These are phyloP conservation scores for Aspergillus fumigatus DNA, from an alignment of 2,329 filamentous ascomycete genomes.

Conservation along the genomic window DNA sequence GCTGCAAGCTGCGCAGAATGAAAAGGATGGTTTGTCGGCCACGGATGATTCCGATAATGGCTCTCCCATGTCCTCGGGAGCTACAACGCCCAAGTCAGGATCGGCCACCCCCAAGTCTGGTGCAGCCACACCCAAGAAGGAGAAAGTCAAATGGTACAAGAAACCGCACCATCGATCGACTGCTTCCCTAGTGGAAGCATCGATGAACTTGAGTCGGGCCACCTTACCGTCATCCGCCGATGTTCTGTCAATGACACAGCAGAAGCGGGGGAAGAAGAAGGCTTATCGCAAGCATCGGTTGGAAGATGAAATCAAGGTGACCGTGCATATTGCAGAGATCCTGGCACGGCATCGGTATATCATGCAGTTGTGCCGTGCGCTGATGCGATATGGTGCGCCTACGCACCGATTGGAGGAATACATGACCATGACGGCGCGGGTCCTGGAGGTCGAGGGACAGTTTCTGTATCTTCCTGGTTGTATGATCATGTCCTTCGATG, in stretches of 20 bases:
- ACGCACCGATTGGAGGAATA: slow-evolving; percentile 87
- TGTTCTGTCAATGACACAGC: slow-evolving; percentile 17
- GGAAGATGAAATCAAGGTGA: slow-evolving; percentile 52
- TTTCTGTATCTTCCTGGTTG: slow-evolving; percentile 66
- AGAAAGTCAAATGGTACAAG: slow-evolving; percentile 42
- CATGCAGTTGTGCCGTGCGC: slow-evolving; percentile 73
- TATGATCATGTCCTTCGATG: slow-evolving; percentile 64
- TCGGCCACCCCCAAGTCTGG: slow-evolving; percentile 25
- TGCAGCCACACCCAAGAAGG: slow-evolving; percentile 30
- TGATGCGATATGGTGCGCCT: slow-evolving; percentile 87
- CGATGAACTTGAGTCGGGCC: slow-evolving; percentile 33
- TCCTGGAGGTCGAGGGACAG: slow-evolving; percentile 80
- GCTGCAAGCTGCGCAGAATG: slow-evolving; percentile 55
- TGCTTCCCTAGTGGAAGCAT: slow-evolving; percentile 34
- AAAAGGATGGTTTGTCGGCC: slow-evolving; percentile 23
- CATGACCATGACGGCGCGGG: slow-evolving; percentile 78
- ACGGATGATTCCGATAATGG: slow-evolving; percentile 30
- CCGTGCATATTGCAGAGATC: slow-evolving; percentile 61
- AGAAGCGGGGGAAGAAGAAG: slow-evolving; percentile 19
- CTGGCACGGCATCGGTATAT: slow-evolving; percentile 78
- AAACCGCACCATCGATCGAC: slow-evolving; percentile 35
- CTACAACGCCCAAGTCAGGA: slow-evolving; percentile 19
- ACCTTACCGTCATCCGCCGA: slow-evolving; percentile 27
- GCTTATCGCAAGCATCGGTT: slow-evolving; percentile 18
- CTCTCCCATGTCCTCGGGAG: slow-evolving; percentile 24